A percentile compares a stretch with the other conserved stretches of the same genome.
Conservation (phyloP, 352 stramenopile genomes). For the Globisporangium recalcitrans region DNA sequence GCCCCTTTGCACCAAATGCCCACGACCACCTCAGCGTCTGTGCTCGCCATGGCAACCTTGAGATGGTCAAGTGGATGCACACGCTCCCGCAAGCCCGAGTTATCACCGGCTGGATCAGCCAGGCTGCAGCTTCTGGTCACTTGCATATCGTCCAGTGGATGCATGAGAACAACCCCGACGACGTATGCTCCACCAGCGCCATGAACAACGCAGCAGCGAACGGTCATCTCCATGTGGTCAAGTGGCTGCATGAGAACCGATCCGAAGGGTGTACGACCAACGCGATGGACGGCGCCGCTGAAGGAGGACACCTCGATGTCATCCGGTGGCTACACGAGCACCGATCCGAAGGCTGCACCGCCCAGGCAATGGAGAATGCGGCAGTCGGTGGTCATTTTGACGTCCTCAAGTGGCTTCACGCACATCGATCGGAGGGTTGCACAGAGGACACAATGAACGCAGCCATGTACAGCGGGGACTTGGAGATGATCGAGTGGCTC, state of each 20-base stretch:
- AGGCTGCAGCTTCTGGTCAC: not conserved
- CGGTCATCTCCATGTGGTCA: not conserved
- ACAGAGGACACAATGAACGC: not conserved
- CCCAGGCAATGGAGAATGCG: not conserved
- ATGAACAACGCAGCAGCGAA: not conserved
- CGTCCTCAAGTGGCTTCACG: not conserved
- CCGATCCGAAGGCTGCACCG: not conserved
- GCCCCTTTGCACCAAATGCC: not conserved
- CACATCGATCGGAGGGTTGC: not conserved
- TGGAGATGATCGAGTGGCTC: not conserved
- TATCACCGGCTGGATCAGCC: not conserved
- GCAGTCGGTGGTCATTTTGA: not conserved
- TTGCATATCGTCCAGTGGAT: not conserved
- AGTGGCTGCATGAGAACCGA: not conserved
- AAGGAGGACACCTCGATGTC: not conserved
- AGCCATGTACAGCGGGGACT: not conserved
- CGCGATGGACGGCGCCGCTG: not conserved
- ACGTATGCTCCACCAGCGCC: not conserved
- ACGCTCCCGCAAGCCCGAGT: not conserved
- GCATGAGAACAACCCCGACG: not conserved
- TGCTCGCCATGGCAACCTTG: not conserved
- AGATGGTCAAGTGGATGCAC: not conserved
- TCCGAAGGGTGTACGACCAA: not conserved
- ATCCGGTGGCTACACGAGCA: not conserved
- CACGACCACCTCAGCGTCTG: not conserved